A percentile compares a stretch with the other conserved stretches of the same genome.
These are phyloP conservation scores for Taxillus chinensis DNA, from an alignment of 164 flowering plant species.

Conservation along the genomic window DNA sequence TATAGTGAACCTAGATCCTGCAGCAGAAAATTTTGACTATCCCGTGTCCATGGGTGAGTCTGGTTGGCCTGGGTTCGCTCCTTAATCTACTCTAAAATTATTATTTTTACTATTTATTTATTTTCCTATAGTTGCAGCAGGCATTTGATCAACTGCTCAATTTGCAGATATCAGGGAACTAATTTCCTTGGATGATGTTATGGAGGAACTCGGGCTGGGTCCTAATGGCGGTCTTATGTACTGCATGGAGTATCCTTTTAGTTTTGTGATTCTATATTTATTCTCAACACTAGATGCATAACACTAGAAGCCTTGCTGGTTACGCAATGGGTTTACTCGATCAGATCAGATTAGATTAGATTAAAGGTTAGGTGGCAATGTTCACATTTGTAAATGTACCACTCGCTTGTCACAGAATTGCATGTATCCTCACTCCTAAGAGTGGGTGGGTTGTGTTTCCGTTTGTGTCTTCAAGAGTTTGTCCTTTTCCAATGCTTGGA, in stretches of 20 bases:
- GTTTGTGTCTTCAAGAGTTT: too few relatives aligned
- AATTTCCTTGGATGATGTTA: conserved; percentile 88
- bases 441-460: too few relatives aligned
- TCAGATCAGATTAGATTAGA: not conserved
- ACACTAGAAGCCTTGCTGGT: not conserved
- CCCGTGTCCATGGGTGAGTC: conserved; percentile 84
- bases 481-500: not conserved
- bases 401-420: too few relatives aligned
- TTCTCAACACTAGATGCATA: not conserved
- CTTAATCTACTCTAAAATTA: not conserved
- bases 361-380: too few relatives aligned
- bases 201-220: conserved; percentile 88
- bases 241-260: conserved; percentile 96
- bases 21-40: conserved; percentile 93
- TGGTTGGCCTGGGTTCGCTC: not conserved
- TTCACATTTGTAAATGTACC: too few relatives aligned
- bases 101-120: too few relatives aligned
- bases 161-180: conserved; percentile 88
- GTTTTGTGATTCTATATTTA: not conserved
- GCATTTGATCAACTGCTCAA: conserved; percentile 2
- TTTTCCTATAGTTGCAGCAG: not conserved
- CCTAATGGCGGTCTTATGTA: conserved; percentile 95
- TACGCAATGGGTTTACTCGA: not conserved
- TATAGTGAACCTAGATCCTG: conserved; percentile 91
- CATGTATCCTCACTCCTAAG: too few relatives aligned